Conservation (phyloP, 257 asterid genomes). For the Salvia splendens region DNA sequence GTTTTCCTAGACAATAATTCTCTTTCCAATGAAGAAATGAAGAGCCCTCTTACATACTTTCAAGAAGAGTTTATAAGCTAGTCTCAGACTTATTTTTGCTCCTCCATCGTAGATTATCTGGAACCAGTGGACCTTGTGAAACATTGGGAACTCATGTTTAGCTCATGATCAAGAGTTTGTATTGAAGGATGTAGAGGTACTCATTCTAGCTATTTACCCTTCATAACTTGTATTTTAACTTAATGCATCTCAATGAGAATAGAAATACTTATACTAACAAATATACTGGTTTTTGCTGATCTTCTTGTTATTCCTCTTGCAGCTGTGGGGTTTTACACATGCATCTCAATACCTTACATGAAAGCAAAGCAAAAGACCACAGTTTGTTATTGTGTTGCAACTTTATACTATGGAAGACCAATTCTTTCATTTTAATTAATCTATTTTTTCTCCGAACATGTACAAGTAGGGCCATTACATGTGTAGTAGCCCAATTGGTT, state of each 20-base stretch:
- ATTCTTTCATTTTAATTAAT: constrained; percentile 39
- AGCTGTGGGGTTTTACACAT: constrained; percentile 94
- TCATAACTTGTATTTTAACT: background rate
- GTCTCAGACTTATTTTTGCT: background rate
- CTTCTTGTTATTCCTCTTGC: constrained; percentile 40
- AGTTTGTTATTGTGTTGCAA: background rate
- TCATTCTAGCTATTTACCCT: background rate
- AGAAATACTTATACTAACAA: too few relatives aligned
- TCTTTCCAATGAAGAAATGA: too few relatives aligned
- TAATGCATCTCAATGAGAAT: background rate
- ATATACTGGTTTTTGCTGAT: background rate
- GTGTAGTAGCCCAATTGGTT: background rate
- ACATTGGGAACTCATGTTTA: constrained; percentile 87
- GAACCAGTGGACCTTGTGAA: constrained; percentile 91
- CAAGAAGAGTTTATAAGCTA: background rate
- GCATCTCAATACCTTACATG: constrained; percentile 61
- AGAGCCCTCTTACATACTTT: background rate
- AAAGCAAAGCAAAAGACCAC: constrained; percentile 22
- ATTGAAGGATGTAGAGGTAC: constrained; percentile 82
- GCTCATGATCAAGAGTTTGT: constrained; percentile 87
- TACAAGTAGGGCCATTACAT: constrained; percentile 12
- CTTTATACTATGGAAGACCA: background rate
- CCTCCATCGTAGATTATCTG: constrained; percentile 56
- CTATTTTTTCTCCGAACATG: constrained; percentile 23
- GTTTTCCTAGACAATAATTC: background rate